These are phyloP conservation scores for Suillus paluster DNA, from an alignment of 768 basidiomycete species.

Conservation along the genomic window DNA sequence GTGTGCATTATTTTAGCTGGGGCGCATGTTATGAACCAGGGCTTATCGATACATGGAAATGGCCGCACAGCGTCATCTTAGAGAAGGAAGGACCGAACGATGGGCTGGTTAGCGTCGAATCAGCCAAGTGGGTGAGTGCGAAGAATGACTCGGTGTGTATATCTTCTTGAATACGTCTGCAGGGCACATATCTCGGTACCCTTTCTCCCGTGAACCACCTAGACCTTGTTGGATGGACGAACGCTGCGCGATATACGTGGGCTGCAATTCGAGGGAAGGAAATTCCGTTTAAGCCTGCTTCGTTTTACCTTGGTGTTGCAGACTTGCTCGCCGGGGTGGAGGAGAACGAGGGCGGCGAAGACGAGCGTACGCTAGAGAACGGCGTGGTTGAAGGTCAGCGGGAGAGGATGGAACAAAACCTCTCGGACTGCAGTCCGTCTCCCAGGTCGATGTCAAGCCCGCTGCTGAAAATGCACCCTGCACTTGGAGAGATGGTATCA, in stretches of 20 bases:
- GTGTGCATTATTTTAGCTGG: conserved; percentile 93
- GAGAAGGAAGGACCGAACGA: conserved; percentile 94
- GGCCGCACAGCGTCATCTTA: conserved; percentile 76
- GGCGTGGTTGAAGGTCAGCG: background rate
- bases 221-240: conserved; percentile 94
- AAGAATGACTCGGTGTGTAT: background rate
- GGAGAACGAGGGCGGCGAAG: conserved; percentile 52
- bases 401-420: background rate
- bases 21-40: conserved; percentile 91
- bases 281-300: conserved; percentile 90
- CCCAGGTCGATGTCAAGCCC: background rate
- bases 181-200: conserved; percentile 96
- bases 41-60: conserved; percentile 88
- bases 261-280: conserved; percentile 87
- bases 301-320: conserved; percentile 86
- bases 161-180: conserved; percentile 3
- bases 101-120: conserved; percentile 88
- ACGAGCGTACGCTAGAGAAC: background rate
- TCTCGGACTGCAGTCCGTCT: background rate
- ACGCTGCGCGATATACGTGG: conserved; percentile 86
- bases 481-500: conserved; percentile 7
- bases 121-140: conserved; percentile 75
- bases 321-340: conserved; percentile 80
- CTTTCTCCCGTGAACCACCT: conserved; percentile 89
- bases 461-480: conserved; percentile 1